Evolutionary conservation across 139 green algal species (phyloP).

Genomic region (Volvox reticuliferus): DNA sequence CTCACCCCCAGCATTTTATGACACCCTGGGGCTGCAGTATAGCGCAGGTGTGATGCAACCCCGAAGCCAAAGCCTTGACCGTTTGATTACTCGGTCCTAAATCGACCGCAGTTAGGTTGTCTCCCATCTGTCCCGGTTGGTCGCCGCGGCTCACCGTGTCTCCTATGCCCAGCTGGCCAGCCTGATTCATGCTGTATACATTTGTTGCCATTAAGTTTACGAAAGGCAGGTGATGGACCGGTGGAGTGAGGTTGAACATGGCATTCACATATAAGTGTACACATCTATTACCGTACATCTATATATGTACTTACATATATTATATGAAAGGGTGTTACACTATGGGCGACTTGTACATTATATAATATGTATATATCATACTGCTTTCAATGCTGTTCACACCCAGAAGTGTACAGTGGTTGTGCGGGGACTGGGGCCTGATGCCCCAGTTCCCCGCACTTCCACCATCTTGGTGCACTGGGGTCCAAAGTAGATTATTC

Average conservation of each 20-base stretch:
- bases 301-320: too few relatives aligned
- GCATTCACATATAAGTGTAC: too few relatives aligned
- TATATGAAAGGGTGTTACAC: too few relatives aligned
- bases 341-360: too few relatives aligned
- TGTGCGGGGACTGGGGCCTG: too few relatives aligned
- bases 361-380: too few relatives aligned
- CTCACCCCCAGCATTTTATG: slow-evolving; percentile 1
- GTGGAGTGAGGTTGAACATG: neutral
- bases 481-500: too few relatives aligned
- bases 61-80: neutral
- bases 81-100: neutral
- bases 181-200: neutral
- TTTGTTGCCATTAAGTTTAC: neutral
- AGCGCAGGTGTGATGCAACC: neutral
- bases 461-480: too few relatives aligned
- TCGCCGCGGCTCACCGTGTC: neutral
- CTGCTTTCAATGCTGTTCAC: too few relatives aligned
- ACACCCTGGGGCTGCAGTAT: neutral
- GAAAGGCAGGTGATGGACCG: neutral
- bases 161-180: neutral
- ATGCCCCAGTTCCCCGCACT: too few relatives aligned
- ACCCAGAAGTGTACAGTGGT: too few relatives aligned
- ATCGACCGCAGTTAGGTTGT: neutral
- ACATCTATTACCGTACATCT: too few relatives aligned
- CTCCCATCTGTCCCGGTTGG: neutral